phyloP scores from a whole-genome alignment of 352 stramenopile genomes.

The Thalassiosira sp. region DNA sequence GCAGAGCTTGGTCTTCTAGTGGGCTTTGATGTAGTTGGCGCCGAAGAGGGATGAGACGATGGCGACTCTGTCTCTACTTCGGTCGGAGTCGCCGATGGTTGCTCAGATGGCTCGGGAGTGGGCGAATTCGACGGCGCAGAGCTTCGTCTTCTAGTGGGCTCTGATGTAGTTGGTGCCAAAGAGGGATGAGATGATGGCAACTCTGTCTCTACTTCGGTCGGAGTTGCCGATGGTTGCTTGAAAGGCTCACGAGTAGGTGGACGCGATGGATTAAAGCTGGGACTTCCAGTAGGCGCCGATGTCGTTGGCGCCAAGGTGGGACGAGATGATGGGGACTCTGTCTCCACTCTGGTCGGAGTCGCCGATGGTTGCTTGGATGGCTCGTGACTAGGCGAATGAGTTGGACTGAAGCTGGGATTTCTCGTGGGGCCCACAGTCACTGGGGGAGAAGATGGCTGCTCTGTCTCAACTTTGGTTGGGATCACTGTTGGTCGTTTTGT shows the following conservation, averaged over 20 bases:
- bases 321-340: not conserved
- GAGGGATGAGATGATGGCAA: not conserved
- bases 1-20: not conserved
- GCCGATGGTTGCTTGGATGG: not conserved
- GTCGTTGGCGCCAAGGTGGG: conserved; percentile 2
- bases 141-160: conserved; percentile 3
- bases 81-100: no score
- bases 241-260: not conserved
- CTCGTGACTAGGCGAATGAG: not conserved
- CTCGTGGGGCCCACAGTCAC: not conserved
- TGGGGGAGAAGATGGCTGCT: not conserved
- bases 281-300: not conserved
- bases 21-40: not conserved
- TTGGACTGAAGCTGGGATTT: not conserved
- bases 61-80: not conserved
- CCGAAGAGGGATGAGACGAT: not conserved
- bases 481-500: not conserved
- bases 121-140: not conserved
- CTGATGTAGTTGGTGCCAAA: not conserved
- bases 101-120: not conserved
- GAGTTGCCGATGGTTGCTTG: not conserved
- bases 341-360: not conserved
- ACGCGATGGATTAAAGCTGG: not conserved
- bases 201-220: not conserved
- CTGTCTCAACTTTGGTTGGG: not conserved